Evolutionary conservation across 768 basidiomycete species (phyloP).

Genomic region (Chalciporus piperatus): DNA sequence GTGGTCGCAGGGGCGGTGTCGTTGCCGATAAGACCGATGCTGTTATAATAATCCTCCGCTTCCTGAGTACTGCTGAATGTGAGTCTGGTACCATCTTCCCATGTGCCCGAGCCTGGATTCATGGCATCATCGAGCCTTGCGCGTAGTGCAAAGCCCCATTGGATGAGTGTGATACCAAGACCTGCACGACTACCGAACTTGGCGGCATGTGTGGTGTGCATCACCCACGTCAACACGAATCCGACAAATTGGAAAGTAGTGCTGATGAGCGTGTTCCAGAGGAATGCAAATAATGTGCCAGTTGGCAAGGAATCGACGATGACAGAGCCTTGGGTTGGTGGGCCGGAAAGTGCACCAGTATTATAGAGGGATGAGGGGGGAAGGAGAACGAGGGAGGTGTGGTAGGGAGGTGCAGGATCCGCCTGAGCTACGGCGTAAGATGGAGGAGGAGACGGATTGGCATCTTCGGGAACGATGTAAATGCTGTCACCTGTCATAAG

Average conservation of each 20-base stretch:
- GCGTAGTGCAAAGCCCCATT: conserved; percentile 86
- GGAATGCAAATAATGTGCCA: conserved; percentile 79
- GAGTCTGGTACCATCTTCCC: conserved; percentile 32
- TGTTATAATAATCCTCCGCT: conserved; percentile 43
- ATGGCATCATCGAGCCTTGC: conserved; percentile 45
- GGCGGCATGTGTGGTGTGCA: conserved; percentile 91
- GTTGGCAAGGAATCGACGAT: conserved; percentile 88
- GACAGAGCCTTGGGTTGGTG: conserved; percentile 58
- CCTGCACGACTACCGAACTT: conserved; percentile 92
- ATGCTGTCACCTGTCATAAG: conserved; percentile 58
- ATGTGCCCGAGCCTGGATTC: conserved; percentile 28
- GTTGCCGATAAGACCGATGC: conserved; percentile 25
- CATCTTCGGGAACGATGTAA: conserved; percentile 80
- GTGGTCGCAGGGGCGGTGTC: conserved; percentile 16
- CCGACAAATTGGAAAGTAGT: conserved; percentile 98
- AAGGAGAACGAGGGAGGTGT: conserved; percentile 95
- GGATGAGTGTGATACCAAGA: conserved; percentile 93
- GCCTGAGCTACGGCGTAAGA: conserved; percentile 90
- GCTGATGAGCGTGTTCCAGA: conserved; percentile 91
- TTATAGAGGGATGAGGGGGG: conserved; percentile 40
- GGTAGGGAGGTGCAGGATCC: conserved; percentile 97
- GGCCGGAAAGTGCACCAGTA: conserved; percentile 44
- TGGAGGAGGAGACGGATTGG: conserved; percentile 81
- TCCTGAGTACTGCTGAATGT: conserved; percentile 45
- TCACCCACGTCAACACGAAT: conserved; percentile 88